Percentiles rank a stretch among this genome's conserved stretches.
Evolutionary conservation across 202 grass and related monocot species (phyloP).

Genomic region (Musa balbisiana): DNA sequence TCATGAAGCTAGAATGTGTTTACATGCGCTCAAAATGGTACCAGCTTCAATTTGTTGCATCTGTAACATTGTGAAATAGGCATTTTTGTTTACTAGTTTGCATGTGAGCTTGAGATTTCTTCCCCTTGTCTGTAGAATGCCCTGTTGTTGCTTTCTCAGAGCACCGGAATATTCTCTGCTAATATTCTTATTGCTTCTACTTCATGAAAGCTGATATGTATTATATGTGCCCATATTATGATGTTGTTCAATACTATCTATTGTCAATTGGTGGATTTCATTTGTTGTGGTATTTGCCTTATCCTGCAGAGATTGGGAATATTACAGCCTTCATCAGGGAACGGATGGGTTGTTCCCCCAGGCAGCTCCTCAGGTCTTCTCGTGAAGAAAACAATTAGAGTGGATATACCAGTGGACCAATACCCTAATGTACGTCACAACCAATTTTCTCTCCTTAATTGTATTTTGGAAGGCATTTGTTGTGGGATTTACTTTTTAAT

Average conservation of each 20-base stretch:
- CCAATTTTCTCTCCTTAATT: constrained; percentile 16
- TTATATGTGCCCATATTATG: too few relatives aligned
- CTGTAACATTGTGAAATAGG: neutral
- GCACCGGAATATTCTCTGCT: neutral
- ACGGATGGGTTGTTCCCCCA: constrained; percentile 85
- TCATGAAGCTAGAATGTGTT: too few relatives aligned
- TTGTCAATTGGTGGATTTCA: neutral
- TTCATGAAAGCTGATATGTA: neutral
- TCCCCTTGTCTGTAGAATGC: neutral
- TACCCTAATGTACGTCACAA: constrained; percentile 76
- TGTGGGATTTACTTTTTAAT: constrained; percentile 20
- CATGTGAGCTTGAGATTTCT: neutral
- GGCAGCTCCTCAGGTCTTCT: constrained; percentile 80
- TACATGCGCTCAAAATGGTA: too few relatives aligned
- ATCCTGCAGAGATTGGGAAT: constrained; percentile 26
- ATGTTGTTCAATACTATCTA: neutral
- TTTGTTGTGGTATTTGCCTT: neutral
- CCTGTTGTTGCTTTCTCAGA: neutral
- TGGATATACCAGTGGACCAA: constrained; percentile 90
- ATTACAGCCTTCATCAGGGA: constrained; percentile 78
- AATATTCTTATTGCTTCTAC: neutral
- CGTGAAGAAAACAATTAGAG: constrained; percentile 95
- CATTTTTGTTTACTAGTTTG: neutral
- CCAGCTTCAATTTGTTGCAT: neutral
- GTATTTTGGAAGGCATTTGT: constrained; percentile 13